Conservation (phyloP, 2,329 filamentous ascomycete species). For the Taxawa tesnikishii region DNA sequence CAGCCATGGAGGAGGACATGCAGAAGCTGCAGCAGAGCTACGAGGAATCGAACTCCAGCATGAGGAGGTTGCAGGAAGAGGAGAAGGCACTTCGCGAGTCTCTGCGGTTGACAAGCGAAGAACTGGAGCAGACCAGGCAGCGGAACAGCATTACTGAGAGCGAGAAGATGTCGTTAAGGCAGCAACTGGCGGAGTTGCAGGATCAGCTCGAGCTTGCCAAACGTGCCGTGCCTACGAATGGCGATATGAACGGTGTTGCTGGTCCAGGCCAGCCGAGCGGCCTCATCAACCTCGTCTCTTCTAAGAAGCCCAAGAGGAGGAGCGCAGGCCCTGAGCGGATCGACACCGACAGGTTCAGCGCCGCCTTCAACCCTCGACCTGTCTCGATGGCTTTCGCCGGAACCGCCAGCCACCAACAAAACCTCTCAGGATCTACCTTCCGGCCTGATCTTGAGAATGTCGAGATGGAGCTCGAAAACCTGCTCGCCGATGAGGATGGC, state of each 20-base stretch:
- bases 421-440: constrained; percentile 63
- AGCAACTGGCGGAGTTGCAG: constrained; percentile 80
- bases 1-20: constrained; percentile 93
- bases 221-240: constrained; percentile 60
- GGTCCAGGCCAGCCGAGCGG: constrained; percentile 49
- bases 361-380: constrained; percentile 83
- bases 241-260: constrained; percentile 46
- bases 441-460: constrained; percentile 77
- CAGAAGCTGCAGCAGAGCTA: constrained; percentile 78
- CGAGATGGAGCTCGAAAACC: constrained; percentile 84
- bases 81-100: constrained; percentile 77
- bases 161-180: constrained; percentile 73
- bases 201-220: constrained; percentile 86
- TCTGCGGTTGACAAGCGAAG: constrained; percentile 63
- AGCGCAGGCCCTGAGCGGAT: constrained; percentile 81
- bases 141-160: constrained; percentile 65
- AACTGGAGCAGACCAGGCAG: constrained; percentile 68
- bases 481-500: constrained; percentile 89
- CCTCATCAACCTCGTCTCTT: constrained; percentile 82
- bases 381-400: constrained; percentile 83
- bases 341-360: constrained; percentile 81
- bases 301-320: constrained; percentile 91
- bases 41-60: constrained; percentile 78
- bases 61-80: constrained; percentile 90
- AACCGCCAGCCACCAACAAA: constrained; percentile 54